Evolutionary conservation across 306 rosid genomes (phyloP), one percentile per base, ranked within the genome.

Genomic region (Senna tora): DNA sequence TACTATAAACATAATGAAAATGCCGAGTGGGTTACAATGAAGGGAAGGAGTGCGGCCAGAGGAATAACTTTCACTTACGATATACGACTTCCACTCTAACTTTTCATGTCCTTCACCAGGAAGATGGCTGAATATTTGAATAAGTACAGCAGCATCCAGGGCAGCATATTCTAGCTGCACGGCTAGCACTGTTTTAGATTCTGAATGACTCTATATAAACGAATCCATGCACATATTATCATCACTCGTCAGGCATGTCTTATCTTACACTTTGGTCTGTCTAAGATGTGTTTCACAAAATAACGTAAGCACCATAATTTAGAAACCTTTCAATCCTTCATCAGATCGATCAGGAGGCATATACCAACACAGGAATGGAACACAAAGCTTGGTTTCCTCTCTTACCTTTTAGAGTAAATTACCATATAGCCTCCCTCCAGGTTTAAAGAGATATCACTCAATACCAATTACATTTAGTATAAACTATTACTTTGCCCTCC

Each of bases 101-200:
- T 83, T 81, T 34, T 76, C 88, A 8, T 49, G 90, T 64, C 87
- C 86, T 51, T 84, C 92, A 76, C 73, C 75, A 1, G 88, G 80
- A 43, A 94, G 80, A 28, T 85, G 97, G 67, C 72, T 78, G 83
- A 95, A 91, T 66, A 95, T 86, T 81, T 78, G 99, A 84, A 91
- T 56, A 17, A 95, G 93, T 16, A 91, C 96, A 65, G 77, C 89
- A 74, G 99, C 99, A 74, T 91, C 99, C 45, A 95, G 87, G 53
- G 99, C 99, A 52, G 99, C 99, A 75, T 95, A 91, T 78, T 95
- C 99, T 67, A 95, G 87, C 99, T 95, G 95, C 81, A 81, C 60
- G 69, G 17, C 60, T 11, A 63, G 60, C 47, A 78, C 36, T 14
- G 50, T n/a, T 7, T 55, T 59, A 68, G 76, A 66, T 69, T 64